Evolutionary conservation across 2,329 filamentous ascomycete genomes (phyloP).

Genomic region (Colletotrichum sp.): DNA sequence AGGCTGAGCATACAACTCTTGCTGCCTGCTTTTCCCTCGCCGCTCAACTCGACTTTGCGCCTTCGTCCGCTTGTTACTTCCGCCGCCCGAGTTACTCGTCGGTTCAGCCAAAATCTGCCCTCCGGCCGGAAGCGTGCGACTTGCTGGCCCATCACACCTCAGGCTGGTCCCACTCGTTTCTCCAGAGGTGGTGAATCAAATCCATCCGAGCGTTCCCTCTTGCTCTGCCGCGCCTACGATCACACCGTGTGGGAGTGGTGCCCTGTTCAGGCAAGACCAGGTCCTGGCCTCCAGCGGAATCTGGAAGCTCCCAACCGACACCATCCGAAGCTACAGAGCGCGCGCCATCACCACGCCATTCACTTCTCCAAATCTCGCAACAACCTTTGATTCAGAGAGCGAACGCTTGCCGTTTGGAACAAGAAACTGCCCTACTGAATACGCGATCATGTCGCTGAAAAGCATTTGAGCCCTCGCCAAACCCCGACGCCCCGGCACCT

Average conservation of each 20-base stretch:
- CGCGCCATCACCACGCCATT: background rate
- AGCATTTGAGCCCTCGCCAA: slow-evolving; percentile 8
- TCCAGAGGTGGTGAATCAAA: slow-evolving; percentile 11
- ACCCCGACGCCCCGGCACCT: slow-evolving; percentile 3
- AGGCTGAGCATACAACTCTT: background rate
- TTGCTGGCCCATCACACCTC: slow-evolving; percentile 1
- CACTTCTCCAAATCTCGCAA: background rate
- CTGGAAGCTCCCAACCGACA: slow-evolving; percentile 5
- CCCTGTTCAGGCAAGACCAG: background rate
- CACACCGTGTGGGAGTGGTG: slow-evolving; percentile 1
- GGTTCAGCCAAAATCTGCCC: background rate
- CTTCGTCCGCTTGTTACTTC: background rate
- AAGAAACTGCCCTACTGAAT: background rate
- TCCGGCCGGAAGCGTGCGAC: slow-evolving; percentile 17
- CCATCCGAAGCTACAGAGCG: slow-evolving; percentile 1
- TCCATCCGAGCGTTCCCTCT: slow-evolving; percentile 16
- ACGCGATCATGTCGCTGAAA: slow-evolving; percentile 24
- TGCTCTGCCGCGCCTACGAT: slow-evolving; percentile 4
- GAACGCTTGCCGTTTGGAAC: background rate
- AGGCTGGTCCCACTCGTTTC: slow-evolving; percentile 21
- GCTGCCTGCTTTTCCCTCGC: background rate
- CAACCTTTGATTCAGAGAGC: background rate
- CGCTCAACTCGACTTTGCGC: background rate
- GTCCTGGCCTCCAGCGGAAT: background rate
- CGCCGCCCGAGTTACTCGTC: background rate